Percentiles rank a stretch among this genome's conserved stretches.
phyloP scores from a whole-genome alignment of 2,329 filamentous ascomycete genomes.

The Colletotrichum lindemuthianum region DNA sequence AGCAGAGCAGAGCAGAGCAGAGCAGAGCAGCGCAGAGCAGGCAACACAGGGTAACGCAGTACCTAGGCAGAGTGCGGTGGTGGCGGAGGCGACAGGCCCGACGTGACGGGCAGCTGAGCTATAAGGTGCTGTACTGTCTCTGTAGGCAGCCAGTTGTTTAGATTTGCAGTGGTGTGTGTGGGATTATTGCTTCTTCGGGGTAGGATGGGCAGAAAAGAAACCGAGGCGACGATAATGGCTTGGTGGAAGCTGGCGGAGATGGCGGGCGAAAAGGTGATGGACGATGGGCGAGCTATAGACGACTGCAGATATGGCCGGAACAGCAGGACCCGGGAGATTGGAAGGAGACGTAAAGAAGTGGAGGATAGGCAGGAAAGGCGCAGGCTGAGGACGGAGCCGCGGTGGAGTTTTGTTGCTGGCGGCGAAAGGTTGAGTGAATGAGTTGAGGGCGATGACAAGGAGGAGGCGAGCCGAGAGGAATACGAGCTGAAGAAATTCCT shows the following conservation, averaged over 20 bases:
- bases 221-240: background rate
- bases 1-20: too few relatives aligned
- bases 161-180: slow-evolving; percentile 6
- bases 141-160: slow-evolving; percentile 5
- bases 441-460: background rate
- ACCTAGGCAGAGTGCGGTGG: background rate
- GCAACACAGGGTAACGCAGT: too few relatives aligned
- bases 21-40: too few relatives aligned
- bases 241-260: background rate
- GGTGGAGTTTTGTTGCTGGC: background rate
- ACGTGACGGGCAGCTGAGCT: background rate
- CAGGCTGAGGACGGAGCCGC: slow-evolving; percentile 4
- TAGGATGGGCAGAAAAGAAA: slow-evolving; percentile 5
- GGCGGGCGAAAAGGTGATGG: slow-evolving; percentile 2
- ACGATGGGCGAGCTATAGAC: background rate
- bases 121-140: background rate
- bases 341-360: slow-evolving; percentile 10
- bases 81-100: slow-evolving; percentile 8
- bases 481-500: slow-evolving; percentile 37
- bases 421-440: background rate
- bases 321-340: too few relatives aligned
- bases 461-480: slow-evolving; percentile 21
- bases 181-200: slow-evolving; percentile 12
- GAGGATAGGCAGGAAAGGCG: slow-evolving; percentile 4
- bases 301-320: slow-evolving; percentile 1